Evolutionary conservation across 2,329 filamentous ascomycete genomes (phyloP).

Genomic region (Cercospora citrullina): DNA sequence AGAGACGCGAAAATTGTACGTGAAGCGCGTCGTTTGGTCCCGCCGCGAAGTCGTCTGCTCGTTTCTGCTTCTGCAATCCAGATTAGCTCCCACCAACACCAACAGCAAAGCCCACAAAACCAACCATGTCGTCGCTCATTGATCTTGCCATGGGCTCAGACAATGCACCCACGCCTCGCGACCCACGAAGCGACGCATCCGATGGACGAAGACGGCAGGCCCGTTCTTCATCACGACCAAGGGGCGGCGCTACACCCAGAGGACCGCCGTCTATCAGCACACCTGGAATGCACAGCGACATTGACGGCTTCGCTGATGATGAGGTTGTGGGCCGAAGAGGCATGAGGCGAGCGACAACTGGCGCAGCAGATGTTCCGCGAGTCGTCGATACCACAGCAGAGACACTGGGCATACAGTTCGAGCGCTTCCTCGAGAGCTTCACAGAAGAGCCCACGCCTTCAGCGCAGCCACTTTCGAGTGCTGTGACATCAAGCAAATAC

Average conservation of each 20-base stretch:
- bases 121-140: conserved; percentile 53
- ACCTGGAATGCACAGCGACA: conserved; percentile 56
- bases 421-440: conserved; percentile 76
- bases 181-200: conserved; percentile 43
- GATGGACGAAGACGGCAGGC: conserved; percentile 35
- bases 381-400: conserved; percentile 77
- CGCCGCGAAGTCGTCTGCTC: conserved; percentile 6
- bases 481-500: conserved; percentile 74
- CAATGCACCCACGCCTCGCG: conserved; percentile 37
- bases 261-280: conserved; percentile 54
- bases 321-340: conserved; percentile 58
- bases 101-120: neutral
- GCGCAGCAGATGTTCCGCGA: conserved; percentile 60
- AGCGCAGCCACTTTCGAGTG: conserved; percentile 66
- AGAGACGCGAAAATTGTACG: conserved; percentile 9
- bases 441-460: conserved; percentile 67
- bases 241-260: conserved; percentile 33
- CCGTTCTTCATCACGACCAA: conserved; percentile 56
- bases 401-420: conserved; percentile 73
- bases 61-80: neutral
- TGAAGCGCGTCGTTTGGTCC: conserved; percentile 14
- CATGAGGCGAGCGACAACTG: conserved; percentile 48
- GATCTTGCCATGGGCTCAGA: conserved; percentile 54
- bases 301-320: conserved; percentile 61
- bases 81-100: neutral